Evolutionary conservation across 2,329 filamentous ascomycete species (phyloP), one percentile per base, ranked within the genome.

Genomic region (Epichloe festucae): DNA sequence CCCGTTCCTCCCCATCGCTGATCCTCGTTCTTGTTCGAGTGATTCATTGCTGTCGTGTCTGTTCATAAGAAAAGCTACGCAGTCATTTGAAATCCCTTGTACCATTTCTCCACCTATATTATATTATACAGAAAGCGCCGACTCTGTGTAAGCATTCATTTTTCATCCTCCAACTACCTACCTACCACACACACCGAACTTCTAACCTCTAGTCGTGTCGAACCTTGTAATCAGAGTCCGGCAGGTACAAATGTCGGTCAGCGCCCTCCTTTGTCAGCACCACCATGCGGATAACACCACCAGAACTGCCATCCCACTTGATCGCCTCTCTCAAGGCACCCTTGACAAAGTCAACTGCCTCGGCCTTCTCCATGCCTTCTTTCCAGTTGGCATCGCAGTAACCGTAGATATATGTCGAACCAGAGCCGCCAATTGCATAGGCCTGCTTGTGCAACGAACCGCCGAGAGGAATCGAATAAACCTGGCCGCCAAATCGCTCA

Each of bases 231-330:
- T 85, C 82, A 63, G 86, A 87, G 73, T 98, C 91, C 43, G 93
- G 93, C 64, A 98, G 78, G 70, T 97, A 98, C 66, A 98, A 72
- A 75, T 97, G 93, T 72, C 93, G 82, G 71, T 93, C 83, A 6
- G 91, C 90, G 38, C 93, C 93, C 65, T 86, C 82, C 62, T 82
- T 83, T 56, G 91, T 98, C 70, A 98, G 73, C 54, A 98, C 93
- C 56, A 97, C 91, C 87, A 98, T 89, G 61, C 93, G 83, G 64
- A 98, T 98, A 54, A 98, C 93, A 73, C 93, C 93, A 59, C 93
- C 93, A 3, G 93, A 97, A 75, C 90, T 96, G 57, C 93, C 93
- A 67, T 98, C 93, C 93, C 93, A 98, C 73, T 95, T 95, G 78
- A 98, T 97, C 15, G 93, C 93, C 76, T 98, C 91, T 63, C 81